Base-by-base conservation (phyloP, 2,329 filamentous ascomycete species). In the Biscogniauxia sp. region DNA sequence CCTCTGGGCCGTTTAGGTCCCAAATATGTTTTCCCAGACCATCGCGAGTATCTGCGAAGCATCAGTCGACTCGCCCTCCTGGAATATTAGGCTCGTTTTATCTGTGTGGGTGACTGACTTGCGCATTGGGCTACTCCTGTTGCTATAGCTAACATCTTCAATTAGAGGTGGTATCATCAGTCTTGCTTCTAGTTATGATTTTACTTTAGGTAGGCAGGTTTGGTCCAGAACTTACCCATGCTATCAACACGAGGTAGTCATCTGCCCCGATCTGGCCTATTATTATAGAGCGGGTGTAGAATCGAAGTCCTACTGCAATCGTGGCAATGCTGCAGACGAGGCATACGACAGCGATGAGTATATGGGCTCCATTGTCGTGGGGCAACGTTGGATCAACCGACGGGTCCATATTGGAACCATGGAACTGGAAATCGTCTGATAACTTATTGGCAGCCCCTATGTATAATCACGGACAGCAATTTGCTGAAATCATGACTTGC, bases 211-310 rank as follows among this genome's bases (percentile, higher is more conserved):
- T 23, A 23, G 2, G 23, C 5, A 23, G 23, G 23, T 23, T 5
- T 9, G 28, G 28, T 32, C 6, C 28, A 71, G 64, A 63, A 80
- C 78, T 65, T 77, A 79, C 11, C 78, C 78, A 32, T 26, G 68
- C 64, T 19, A 76, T 51, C 2, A 79, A 60, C 32, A 67, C 62
- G 51, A 69, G 60, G 64, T 72, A 74, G 59, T 74, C 72, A 62
- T 75, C 73, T 20, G 61, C 55, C 5, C 72, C 72, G n/a, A 73
- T 54, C 26, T 70, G 66, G 25, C 71, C 71, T 53, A 73, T 61
- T 32, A 74, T 53, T 61, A 55, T 61, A 28, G 51, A 61, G 5
- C 73, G 69, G 25, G 73, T 72, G 60, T 73, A 75, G 54, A 75
- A 64, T 4, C 72, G 69, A 60, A 74, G 65, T 2, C 57, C 65